These are phyloP conservation scores for Ulmus americana DNA, from an alignment of 331 rosid genomes.

Conservation along the genomic window DNA sequence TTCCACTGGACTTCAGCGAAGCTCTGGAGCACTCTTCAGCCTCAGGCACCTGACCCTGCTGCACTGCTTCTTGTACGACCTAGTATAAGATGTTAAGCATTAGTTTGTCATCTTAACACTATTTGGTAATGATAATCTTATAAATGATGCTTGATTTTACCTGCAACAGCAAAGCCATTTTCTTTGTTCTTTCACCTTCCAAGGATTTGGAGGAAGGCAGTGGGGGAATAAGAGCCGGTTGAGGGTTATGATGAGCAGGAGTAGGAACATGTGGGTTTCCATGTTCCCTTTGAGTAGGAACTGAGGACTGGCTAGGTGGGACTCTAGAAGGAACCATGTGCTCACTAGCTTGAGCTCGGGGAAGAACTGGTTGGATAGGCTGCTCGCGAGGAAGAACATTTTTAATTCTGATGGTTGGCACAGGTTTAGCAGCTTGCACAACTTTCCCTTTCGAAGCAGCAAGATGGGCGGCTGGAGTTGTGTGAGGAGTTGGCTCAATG, in stretches of 20 bases:
- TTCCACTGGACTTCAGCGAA: conserved; percentile 17
- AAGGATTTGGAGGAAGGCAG: conserved; percentile 19
- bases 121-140: background rate
- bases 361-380: conserved; percentile 18
- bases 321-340: conserved; percentile 9
- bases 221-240: too few species aligned
- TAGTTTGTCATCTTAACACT: conserved; percentile 15
- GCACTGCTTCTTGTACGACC: conserved; percentile 57
- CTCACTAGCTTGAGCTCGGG: conserved; percentile 26
- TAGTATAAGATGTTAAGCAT: conserved; percentile 22
- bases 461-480: conserved; percentile 24
- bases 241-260: conserved; percentile 9
- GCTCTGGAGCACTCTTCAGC: conserved; percentile 10
- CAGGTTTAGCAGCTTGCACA: conserved; percentile 17
- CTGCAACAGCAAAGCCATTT: conserved; percentile 71
- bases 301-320: conserved; percentile 16
- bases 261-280: background rate
- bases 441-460: conserved; percentile 28
- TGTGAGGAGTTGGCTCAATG: conserved; percentile 20
- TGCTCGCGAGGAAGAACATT: conserved; percentile 25
- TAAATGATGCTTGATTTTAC: conserved; percentile 36
- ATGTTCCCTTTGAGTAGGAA: too few species aligned
- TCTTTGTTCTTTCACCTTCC: conserved; percentile 38
- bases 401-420: conserved; percentile 18
- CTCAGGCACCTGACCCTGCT: conserved; percentile 31